Evolutionary conservation across 495 filamentous ascomycete genomes (phyloP).

Genomic region (Tuber indicum): DNA sequence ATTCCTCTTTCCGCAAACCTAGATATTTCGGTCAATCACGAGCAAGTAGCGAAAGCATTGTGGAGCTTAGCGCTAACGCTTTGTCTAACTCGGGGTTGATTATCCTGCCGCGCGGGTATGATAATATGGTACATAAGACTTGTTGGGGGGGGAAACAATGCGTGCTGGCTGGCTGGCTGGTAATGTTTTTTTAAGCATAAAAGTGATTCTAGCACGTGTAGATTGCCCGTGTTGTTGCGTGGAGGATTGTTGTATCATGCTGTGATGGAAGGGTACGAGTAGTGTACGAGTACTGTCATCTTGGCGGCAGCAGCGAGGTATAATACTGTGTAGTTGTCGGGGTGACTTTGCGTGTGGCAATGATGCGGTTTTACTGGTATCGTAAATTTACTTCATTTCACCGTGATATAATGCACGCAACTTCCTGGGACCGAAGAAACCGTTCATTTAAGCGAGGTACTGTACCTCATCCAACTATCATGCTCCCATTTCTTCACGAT

Average conservation of each 20-base stretch:
- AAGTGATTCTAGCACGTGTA: not conserved
- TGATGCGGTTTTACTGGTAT: not conserved
- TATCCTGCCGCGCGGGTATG: not conserved
- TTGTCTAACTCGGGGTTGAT: not conserved
- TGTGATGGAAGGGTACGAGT: no score
- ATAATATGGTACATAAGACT: not conserved
- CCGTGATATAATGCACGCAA: not conserved
- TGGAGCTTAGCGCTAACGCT: not conserved
- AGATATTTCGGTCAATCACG: no score
- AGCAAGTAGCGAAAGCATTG: no score
- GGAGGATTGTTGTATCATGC: no score
- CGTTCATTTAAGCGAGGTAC: not conserved
- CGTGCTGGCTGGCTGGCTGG: not conserved
- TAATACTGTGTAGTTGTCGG: not conserved
- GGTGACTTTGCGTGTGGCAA: not conserved
- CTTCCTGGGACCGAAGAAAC: not conserved
- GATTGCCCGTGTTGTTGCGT: not conserved
- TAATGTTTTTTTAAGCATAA: not conserved
- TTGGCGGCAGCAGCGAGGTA: not conserved
- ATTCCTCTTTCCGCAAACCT: no score
- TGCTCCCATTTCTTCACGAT: not conserved
- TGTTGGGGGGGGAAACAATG: not conserved
- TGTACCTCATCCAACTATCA: not conserved
- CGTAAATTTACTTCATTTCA: not conserved
- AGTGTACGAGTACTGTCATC: not conserved